Evolutionary conservation across 805 yeast species (phyloP).

Genomic region (Cyberlindnera nakhonratchasimensis): DNA sequence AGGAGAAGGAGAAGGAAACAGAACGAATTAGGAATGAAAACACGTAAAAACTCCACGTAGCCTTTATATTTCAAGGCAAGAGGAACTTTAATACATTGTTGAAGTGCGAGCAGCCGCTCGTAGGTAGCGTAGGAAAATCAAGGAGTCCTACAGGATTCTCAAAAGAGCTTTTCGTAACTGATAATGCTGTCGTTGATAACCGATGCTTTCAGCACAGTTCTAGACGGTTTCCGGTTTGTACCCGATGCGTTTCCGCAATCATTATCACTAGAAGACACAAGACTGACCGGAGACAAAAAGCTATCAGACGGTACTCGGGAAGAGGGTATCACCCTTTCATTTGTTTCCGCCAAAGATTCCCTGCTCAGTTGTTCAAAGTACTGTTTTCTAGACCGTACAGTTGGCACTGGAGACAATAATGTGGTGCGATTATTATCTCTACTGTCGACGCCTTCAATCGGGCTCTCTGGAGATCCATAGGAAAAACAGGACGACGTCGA

Average conservation of each 20-base stretch:
- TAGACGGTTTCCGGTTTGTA: conserved; percentile 15
- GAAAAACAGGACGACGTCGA: conserved; percentile 9
- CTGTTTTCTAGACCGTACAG: conserved; percentile 13
- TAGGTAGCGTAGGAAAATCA: too few species aligned
- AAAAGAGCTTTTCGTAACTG: conserved; percentile 23
- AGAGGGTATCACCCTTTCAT: background rate
- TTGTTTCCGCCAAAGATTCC: background rate
- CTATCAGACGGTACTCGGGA: background rate
- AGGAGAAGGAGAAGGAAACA: too few species aligned
- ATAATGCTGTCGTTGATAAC: conserved; percentile 22
- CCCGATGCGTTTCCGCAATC: background rate
- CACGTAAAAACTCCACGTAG: too few species aligned
- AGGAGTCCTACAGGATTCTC: too few species aligned
- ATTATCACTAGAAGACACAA: too few species aligned
- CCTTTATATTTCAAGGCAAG: too few species aligned
- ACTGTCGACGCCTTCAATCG: background rate
- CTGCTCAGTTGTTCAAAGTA: conserved; percentile 20
- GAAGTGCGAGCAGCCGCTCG: too few species aligned
- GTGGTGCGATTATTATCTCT: background rate
- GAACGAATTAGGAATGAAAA: too few species aligned
- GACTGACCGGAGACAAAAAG: background rate
- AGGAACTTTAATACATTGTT: too few species aligned
- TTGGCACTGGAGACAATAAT: background rate
- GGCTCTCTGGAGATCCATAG: background rate
- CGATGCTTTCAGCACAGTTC: conserved; percentile 22